Percentiles rank a stretch among this genome's conserved stretches.
Evolutionary conservation across 2,329 filamentous ascomycete genomes (phyloP).

Genomic region (Apiospora koreana): DNA sequence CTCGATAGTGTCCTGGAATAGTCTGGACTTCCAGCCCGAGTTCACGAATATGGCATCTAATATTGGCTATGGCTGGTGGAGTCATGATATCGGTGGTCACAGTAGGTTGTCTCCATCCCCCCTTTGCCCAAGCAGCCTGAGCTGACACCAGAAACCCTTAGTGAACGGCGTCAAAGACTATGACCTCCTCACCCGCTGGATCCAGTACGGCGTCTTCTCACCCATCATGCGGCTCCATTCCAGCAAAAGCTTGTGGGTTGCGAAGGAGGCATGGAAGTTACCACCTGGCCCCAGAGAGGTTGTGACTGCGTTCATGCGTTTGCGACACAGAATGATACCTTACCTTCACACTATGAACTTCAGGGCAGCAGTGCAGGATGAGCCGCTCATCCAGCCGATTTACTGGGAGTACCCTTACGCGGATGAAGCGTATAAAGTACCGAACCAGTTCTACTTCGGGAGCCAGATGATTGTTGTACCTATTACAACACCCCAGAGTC

Average conservation of each 20-base stretch:
- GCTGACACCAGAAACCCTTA: neutral
- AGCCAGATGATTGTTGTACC: conserved; percentile 57
- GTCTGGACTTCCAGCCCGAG: conserved; percentile 64
- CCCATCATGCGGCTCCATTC: conserved; percentile 64
- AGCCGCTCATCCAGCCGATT: conserved; percentile 60
- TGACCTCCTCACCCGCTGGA: conserved; percentile 60
- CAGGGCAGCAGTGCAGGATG: conserved; percentile 41
- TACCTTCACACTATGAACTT: conserved; percentile 62
- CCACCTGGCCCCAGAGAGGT: conserved; percentile 44
- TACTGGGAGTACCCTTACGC: conserved; percentile 60
- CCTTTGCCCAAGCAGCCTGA: neutral
- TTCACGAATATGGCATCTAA: conserved; percentile 68
- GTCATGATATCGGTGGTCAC: conserved; percentile 68
- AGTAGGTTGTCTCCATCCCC: conserved; percentile 20
- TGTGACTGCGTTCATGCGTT: conserved; percentile 50
- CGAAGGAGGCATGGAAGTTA: conserved; percentile 64
- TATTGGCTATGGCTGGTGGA: conserved; percentile 70
- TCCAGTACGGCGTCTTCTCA: conserved; percentile 62
- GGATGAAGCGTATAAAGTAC: conserved; percentile 55
- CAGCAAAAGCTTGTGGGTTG: conserved; percentile 56
- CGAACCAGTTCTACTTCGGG: conserved; percentile 63
- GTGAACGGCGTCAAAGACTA: conserved; percentile 55
- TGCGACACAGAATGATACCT: conserved; percentile 60
- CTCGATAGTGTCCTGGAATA: conserved; percentile 59
- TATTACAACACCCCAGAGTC: conserved; percentile 52